Conservation (phyloP, 257 asterid species). For the Ocimum tenuiflorum region DNA sequence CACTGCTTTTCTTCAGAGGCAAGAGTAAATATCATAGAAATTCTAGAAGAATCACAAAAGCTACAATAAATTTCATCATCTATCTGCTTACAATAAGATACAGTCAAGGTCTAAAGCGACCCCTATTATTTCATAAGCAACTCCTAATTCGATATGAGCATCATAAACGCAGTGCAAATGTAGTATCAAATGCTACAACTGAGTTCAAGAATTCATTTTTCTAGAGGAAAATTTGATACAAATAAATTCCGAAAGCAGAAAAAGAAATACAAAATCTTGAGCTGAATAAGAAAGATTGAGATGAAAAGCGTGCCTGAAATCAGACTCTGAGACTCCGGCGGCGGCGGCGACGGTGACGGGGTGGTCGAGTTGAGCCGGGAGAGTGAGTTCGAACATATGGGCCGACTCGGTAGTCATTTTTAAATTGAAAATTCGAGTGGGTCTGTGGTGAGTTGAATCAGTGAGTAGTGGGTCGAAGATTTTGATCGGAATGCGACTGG, state of each 20-base stretch:
- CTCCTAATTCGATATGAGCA: neutral
- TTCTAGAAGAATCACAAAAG: neutral
- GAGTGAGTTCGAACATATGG: slow-evolving; percentile 31
- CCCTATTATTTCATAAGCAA: neutral
- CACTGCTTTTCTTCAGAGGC: neutral
- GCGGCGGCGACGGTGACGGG: slow-evolving; percentile 59
- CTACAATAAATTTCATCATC: neutral
- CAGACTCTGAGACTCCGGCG: slow-evolving; percentile 60
- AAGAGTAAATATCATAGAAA: neutral
- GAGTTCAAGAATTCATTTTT: neutral
- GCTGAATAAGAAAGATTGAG: neutral
- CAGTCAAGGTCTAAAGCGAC: neutral
- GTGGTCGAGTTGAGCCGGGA: slow-evolving; percentile 52
- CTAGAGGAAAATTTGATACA: neutral
- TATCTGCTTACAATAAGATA: neutral
- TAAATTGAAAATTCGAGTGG: slow-evolving; percentile 13
- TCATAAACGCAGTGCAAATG: neutral
- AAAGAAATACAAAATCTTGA: neutral
- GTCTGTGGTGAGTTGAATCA: slow-evolving; percentile 24
- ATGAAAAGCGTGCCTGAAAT: slow-evolving; percentile 46
- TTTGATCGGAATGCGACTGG: slow-evolving; percentile 11
- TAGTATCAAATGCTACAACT: neutral
- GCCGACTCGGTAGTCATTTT: slow-evolving; percentile 54
- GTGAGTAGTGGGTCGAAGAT: slow-evolving; percentile 18
- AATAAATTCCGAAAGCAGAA: neutral